Conservation (phyloP, 345 rosid species). For the Citrus sp. region DNA sequence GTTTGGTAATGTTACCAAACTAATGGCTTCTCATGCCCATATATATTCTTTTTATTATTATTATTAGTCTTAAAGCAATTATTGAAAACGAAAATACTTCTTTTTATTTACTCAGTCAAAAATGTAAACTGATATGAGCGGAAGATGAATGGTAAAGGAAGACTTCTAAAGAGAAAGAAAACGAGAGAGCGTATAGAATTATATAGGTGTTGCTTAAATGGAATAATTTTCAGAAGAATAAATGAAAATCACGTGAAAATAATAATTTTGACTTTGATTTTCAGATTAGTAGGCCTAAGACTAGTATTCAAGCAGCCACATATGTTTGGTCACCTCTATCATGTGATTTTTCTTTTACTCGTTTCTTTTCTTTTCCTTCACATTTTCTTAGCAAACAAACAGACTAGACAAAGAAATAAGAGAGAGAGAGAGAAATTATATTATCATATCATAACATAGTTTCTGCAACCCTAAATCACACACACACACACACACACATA, state of each 20-base stretch:
- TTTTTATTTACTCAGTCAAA: too few relatives aligned
- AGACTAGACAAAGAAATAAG: not conserved
- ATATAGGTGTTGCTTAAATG: not conserved
- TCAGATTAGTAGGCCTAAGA: not conserved
- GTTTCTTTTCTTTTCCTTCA: not conserved
- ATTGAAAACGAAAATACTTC: too few relatives aligned
- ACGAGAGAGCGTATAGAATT: not conserved
- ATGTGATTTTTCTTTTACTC: not conserved
- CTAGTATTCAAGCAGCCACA: too few relatives aligned
- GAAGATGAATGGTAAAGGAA: not conserved
- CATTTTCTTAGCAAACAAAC: conserved; percentile 10
- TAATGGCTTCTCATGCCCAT: not conserved
- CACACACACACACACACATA: too few relatives aligned
- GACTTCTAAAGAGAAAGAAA: not conserved
- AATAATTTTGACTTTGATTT: not conserved
- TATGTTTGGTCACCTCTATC: not conserved
- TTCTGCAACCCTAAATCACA: not conserved
- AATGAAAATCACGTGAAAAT: not conserved
- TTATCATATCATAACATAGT: not conserved
- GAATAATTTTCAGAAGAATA: not conserved
- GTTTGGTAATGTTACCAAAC: not conserved
- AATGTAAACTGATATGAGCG: too few relatives aligned
- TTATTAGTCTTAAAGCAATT: too few relatives aligned
- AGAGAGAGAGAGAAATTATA: not conserved
- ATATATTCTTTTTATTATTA: too few relatives aligned